Conservation (phyloP, 2,329 filamentous ascomycete species). For the Trichoderma gracile region DNA sequence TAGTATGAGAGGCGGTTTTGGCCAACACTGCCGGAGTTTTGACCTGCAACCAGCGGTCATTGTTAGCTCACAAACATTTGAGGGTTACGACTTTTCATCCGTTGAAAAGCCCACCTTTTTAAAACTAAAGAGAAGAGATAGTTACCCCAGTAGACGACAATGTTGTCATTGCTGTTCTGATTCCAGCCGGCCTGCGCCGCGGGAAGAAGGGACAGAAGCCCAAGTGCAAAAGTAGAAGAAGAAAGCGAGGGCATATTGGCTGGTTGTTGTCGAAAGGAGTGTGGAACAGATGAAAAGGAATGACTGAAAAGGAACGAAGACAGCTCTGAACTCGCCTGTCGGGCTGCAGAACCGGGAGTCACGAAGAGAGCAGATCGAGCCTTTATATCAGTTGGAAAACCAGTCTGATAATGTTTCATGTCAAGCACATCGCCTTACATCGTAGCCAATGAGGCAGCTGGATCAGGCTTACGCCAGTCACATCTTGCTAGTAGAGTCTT, state of each 20-base stretch:
- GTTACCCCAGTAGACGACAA: slow-evolving; percentile 68
- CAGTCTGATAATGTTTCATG: neutral
- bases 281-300: neutral
- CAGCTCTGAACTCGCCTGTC: neutral
- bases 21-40: slow-evolving; percentile 58
- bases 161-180: slow-evolving; percentile 49
- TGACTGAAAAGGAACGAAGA: neutral
- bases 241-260: slow-evolving; percentile 23
- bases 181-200: slow-evolving; percentile 46
- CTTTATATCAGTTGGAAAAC: slow-evolving; percentile 3
- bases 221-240: slow-evolving; percentile 26
- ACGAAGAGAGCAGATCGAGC: neutral
- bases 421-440: neutral
- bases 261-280: neutral
- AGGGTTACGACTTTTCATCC: neutral
- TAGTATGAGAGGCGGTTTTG: slow-evolving; percentile 61
- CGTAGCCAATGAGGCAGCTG: neutral
- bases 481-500: neutral
- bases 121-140: neutral
- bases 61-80: neutral
- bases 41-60: slow-evolving; percentile 39
- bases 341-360: neutral
- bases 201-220: slow-evolving; percentile 34
- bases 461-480: slow-evolving; percentile 1
- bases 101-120: neutral